Percentiles rank a stretch among this genome's conserved stretches.
phyloP scores from a whole-genome alignment of 805 yeast genomes.

The Sugiyamaella chiloensis region DNA sequence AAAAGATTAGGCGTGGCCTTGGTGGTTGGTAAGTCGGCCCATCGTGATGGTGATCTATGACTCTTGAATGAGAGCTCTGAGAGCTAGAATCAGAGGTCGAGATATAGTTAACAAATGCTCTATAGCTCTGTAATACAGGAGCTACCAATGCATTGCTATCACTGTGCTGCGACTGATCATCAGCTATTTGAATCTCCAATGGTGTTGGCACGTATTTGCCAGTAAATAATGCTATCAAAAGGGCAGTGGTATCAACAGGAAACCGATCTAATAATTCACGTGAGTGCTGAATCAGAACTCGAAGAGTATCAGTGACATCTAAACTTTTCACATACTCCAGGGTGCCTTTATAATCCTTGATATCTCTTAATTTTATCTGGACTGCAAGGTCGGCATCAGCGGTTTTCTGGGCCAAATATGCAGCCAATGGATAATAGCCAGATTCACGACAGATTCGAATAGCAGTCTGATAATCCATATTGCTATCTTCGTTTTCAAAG shows the following conservation, averaged over 20 bases:
- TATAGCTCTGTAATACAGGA: slow-evolving; percentile 49
- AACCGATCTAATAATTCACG: slow-evolving; percentile 58
- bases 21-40: slow-evolving; percentile 85
- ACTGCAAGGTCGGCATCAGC: slow-evolving; percentile 74
- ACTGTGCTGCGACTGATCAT: not conserved
- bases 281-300: slow-evolving; percentile 66
- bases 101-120: slow-evolving; percentile 57
- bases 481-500: slow-evolving; percentile 32
- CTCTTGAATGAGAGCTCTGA: not conserved
- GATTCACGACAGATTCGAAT: slow-evolving; percentile 71
- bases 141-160: slow-evolving; percentile 18
- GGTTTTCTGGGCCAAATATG: slow-evolving; percentile 62
- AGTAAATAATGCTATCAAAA: slow-evolving; percentile 83
- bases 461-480: slow-evolving; percentile 65
- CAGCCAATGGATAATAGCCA: slow-evolving; percentile 63
- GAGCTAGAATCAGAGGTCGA: slow-evolving; percentile 27
- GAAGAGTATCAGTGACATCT: slow-evolving; percentile 69
- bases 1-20: slow-evolving; percentile 78
- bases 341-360: slow-evolving; percentile 57
- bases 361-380: slow-evolving; percentile 65
- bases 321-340: slow-evolving; percentile 65
- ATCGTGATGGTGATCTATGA: no score
- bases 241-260: slow-evolving; percentile 78
- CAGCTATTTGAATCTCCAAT: not conserved
- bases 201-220: slow-evolving; percentile 62